A percentile compares a stretch with the other conserved stretches of the same genome.
phyloP scores from a whole-genome alignment of 202 grass and related monocot genomes.

The Zizania palustris region DNA sequence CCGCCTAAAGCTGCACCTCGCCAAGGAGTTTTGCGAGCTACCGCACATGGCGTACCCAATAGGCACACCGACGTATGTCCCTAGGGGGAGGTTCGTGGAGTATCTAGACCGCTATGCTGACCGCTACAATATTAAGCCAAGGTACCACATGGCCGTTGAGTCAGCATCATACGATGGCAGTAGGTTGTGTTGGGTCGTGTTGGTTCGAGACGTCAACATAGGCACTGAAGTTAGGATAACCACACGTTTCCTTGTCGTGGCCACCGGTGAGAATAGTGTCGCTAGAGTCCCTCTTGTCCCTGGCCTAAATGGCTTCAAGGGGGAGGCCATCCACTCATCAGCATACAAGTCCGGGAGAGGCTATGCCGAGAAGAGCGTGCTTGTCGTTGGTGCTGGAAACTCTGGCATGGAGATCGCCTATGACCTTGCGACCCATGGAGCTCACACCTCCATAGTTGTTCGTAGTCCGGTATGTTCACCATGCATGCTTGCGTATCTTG shows the following conservation, averaged over 20 bases:
- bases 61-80: slow-evolving; percentile 39
- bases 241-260: slow-evolving; percentile 51
- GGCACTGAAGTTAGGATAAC: background rate
- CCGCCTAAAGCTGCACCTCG: slow-evolving; percentile 60
- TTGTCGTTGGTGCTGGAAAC: slow-evolving; percentile 68
- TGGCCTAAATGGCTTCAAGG: slow-evolving; percentile 11
- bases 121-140: slow-evolving; percentile 35
- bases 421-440: slow-evolving; percentile 55
- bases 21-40: slow-evolving; percentile 59
- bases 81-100: slow-evolving; percentile 47
- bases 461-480: slow-evolving; percentile 49
- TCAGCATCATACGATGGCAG: slow-evolving; percentile 41
- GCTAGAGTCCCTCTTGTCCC: slow-evolving; percentile 44
- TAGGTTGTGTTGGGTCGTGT: background rate
- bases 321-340: slow-evolving; percentile 44
- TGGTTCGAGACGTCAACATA: background rate
- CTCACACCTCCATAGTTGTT: slow-evolving; percentile 51
- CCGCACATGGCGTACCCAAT: slow-evolving; percentile 50
- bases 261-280: slow-evolving; percentile 54
- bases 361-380: slow-evolving; percentile 44
- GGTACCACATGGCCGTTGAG: slow-evolving; percentile 40
- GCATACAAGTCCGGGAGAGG: slow-evolving; percentile 31
- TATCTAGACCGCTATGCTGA: slow-evolving; percentile 52
- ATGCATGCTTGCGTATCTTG: no score
- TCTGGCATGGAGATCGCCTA: slow-evolving; percentile 75